phyloP scores from a whole-genome alignment of 2,329 filamentous ascomycete species.

The Alternaria sp. region DNA sequence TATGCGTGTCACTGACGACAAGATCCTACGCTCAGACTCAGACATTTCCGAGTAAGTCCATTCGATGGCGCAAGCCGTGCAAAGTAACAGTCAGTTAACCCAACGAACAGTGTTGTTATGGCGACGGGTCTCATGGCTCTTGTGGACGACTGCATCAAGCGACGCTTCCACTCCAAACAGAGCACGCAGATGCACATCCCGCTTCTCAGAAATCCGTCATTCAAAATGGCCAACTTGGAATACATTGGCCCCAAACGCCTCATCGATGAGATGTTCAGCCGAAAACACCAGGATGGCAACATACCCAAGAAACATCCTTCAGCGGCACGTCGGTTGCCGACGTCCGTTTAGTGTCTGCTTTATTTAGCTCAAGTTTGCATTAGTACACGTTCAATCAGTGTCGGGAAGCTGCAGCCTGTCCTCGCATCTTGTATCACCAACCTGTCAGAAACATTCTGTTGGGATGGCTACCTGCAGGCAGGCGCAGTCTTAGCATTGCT shows the following conservation, averaged over 20 bases:
- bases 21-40: constrained; percentile 70
- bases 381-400: constrained; percentile 13
- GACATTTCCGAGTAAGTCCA: constrained; percentile 84
- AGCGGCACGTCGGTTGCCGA: constrained; percentile 30
- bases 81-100: constrained; percentile 21
- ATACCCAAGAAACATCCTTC: constrained; percentile 35
- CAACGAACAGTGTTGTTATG: constrained; percentile 74
- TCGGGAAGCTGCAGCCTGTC: constrained; percentile 28
- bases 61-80: neutral
- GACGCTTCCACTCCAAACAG: constrained; percentile 69
- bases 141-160: constrained; percentile 89
- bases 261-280: constrained; percentile 69
- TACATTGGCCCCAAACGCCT: constrained; percentile 67
- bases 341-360: constrained; percentile 15
- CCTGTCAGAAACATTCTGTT: constrained; percentile 33
- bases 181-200: constrained; percentile 61
- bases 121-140: constrained; percentile 88
- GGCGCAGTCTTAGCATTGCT: constrained; percentile 15
- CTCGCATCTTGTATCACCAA: constrained; percentile 30
- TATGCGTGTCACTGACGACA: constrained; percentile 84
- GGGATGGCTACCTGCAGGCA: constrained; percentile 19
- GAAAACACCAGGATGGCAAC: constrained; percentile 38
- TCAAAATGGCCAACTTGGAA: constrained; percentile 63
- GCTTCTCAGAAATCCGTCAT: constrained; percentile 55
- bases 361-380: constrained; percentile 16